Base-by-base conservation (phyloP, 2,329 filamentous ascomycete genomes). In the Scedosporium apiospermum region DNA sequence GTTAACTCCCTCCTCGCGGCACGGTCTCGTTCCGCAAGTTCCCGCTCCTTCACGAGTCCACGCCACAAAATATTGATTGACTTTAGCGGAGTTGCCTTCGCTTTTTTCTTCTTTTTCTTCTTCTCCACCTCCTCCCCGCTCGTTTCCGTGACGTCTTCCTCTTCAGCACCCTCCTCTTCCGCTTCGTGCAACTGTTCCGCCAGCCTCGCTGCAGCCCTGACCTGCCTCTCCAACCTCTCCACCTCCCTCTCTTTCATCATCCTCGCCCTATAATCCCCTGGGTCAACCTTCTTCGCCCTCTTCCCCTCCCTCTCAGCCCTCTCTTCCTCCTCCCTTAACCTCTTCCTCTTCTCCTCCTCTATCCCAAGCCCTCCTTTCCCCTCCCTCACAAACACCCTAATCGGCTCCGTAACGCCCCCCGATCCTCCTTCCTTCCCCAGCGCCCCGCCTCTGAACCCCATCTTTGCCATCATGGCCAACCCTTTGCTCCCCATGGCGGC, bases 391-490 rank as follows among this genome's bases (percentile, higher is more conserved):
- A 82, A 80, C 58, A 96, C 79, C 41, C 84, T 80, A 63, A 99
- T 85, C 0, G 95, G 95, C 72, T 96, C 90, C 60, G 16, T 55
- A 2, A 84, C 60, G 1, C 26, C 76, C n/a, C 80, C 77, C 67
- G 83, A 85, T 9, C 30, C 30, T 65, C 72, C 72, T 23, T 53
- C 49, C 62, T 73, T 76, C 1, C 95, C 95, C 3, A 98, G 78
- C 0, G 86, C 82, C 42, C 85, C 86, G 26, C 93, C 92, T 63
- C 86, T 88, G 77, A 96, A 99, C 0, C 95, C 95, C 81, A 99
- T 90, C 74, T 91, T 93, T 23, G 91, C 88, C 93, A 99, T 96
- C 91, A 99, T 97, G 66, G 90, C 86, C 65, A 96, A 85, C 1
- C 93, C 95, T 72, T 97, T 98, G 77, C 88, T 96, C 68, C 82